Evolutionary conservation across 352 stramenopile species (phyloP), one percentile per base, ranked within the genome.

Genomic region (Globisporangium carolinianum): DNA sequence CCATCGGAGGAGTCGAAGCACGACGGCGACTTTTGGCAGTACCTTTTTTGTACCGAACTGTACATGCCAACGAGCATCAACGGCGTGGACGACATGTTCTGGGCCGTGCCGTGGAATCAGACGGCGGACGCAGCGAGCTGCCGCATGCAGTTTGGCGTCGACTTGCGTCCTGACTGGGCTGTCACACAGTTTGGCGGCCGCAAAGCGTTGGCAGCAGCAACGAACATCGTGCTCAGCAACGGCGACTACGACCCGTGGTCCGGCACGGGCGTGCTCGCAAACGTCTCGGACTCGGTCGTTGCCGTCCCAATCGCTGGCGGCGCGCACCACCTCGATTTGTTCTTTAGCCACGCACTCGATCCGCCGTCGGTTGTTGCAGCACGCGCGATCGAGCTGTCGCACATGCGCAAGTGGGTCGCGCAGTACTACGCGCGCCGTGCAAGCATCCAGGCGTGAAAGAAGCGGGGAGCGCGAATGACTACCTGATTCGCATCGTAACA

Each of bases 221-320:
- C 83, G 62, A 98, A 98, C 75, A 96, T 98, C 48, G 83, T 98
- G 42, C 92, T 98, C 57, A 97, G 89, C 57, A 98, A 98, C 66
- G 95, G 95, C 55, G 81, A 97, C 58, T 87, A 93, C 45, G 95
- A 98, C 66, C 95, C 95, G 51, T 98, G 90, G 91, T 91, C 75
- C 37, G 84, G 81, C 18, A 95, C 79, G 2, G 94, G 93, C 47
- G 87, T 98, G 36, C 81, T 88, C 18, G 62, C 82, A 42, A 72
- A 72, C 42, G 62, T 77, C 14, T 85, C 79, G 24, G 73, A 89
- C 38, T 86, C 76, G 32, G 76, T 96, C 51, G 71, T 97, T 14
- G 69, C 69, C 10, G 65, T 94, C 24, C 60, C 75, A 4, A 76
- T 97, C 14, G 72, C 88, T 14, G 76, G 75, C 18, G 88, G 87